Base-by-base conservation (phyloP, 108 stramenopile species). In the Cylindrotheca closterium region DNA sequence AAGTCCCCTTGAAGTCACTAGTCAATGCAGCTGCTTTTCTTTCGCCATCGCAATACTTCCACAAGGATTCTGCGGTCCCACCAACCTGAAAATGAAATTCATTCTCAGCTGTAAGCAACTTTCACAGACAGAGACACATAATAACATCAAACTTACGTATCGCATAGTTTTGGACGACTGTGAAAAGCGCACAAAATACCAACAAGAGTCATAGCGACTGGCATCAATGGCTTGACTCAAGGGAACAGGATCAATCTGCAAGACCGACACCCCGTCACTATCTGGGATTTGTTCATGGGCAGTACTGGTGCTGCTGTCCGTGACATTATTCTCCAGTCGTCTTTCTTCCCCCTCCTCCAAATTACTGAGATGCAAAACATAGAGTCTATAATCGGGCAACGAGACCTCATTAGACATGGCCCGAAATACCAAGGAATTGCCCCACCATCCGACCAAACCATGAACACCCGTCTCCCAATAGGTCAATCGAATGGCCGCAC, bases 1-100 rank as follows among this genome's bases (percentile, higher is more conserved):
- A 70, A 10, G 89, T 87, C 10, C 89, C 89, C 29, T 71, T 78
- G 62, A 79, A 91, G 22, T 77, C 64, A 42, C 72, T 27, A 34
- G 70, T 42, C 3, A 24, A 58, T 49, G 7, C 47, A 67, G 51
- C 25, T 30, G 64, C n/a, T 21, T 65, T 30, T 15, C 66, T 60
- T 7, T 70, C 62, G 19, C 61, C 68, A 29, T 79, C 60, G 58
- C 89, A 91, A 49, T 83, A 87, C 12, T 59, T 58, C 77, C 83
- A 91, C 24, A 91, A 50, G 7, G 60, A 55, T 72, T 87, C 85
- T 4, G 85, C 88, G 2, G 88, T 89, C 10, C 88, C 88, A 18
- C 88, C 88, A 4, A 84, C 37, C 37, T 42, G 76, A 31, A 78
- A 84, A 22, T 73, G 73, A 23, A 47, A 10, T 10, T 42, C 15